Evolutionary conservation across 495 filamentous ascomycete species (phyloP).

Genomic region (Haplographium delicatum): DNA sequence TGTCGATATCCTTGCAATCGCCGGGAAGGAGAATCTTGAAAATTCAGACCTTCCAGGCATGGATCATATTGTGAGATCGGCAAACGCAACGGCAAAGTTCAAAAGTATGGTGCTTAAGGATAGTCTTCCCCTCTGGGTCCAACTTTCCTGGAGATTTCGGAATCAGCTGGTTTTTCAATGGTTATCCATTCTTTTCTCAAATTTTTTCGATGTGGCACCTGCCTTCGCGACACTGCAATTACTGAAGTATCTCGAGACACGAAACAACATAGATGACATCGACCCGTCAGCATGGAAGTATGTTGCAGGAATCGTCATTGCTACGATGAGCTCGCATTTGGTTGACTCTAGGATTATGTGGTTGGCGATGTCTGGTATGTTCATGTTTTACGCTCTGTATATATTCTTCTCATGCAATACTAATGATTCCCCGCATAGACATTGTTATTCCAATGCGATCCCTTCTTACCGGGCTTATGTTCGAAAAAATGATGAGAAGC

Average conservation of each 20-base stretch:
- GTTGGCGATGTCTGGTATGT: background rate
- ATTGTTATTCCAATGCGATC: background rate
- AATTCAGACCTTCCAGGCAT: constrained; percentile 53
- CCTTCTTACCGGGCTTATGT: background rate
- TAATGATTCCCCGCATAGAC: background rate
- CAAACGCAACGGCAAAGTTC: constrained; percentile 27
- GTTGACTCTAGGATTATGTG: background rate
- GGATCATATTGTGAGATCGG: constrained; percentile 42
- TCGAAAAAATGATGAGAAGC: background rate
- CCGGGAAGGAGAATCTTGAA: constrained; percentile 47
- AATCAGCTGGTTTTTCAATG: background rate
- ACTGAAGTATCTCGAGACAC: background rate
- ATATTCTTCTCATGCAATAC: too few species aligned
- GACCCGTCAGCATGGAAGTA: constrained; percentile 1
- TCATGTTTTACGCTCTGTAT: background rate
- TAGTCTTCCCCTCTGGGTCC: constrained; percentile 7
- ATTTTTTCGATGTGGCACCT: constrained; percentile 1
- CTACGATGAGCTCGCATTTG: background rate
- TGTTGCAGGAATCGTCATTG: background rate
- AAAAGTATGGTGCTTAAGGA: background rate
- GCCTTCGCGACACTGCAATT: background rate
- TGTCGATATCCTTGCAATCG: constrained; percentile 41
- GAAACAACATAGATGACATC: background rate
- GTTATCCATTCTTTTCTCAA: background rate
- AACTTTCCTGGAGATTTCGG: background rate